phyloP scores from a whole-genome alignment of 805 yeast genomes.

The Lipomyces yamadae region DNA sequence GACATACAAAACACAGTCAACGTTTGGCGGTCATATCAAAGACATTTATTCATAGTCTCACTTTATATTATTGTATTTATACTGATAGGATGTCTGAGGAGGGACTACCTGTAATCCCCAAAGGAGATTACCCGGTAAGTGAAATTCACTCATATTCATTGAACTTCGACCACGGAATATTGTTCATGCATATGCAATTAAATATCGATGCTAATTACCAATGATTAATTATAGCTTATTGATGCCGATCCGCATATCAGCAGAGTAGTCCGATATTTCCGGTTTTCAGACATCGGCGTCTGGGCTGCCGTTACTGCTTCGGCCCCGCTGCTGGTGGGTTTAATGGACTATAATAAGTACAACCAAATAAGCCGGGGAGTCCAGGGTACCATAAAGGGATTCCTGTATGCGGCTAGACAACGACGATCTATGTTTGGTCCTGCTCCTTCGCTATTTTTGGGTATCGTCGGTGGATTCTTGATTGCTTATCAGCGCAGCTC shows the following conservation, averaged over 20 bases:
- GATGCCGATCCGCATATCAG: conserved; percentile 79
- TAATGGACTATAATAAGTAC: conserved; percentile 48
- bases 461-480: conserved; percentile 74
- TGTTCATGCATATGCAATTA: neutral
- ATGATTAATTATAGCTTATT: conserved; percentile 50
- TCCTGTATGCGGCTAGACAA: conserved; percentile 10
- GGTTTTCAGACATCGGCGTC: conserved; percentile 65
- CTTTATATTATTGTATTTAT: neutral
- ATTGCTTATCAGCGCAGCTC: conserved; percentile 59
- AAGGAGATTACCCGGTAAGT: neutral
- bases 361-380: conserved; percentile 41
- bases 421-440: conserved; percentile 11
- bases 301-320: conserved; percentile 56
- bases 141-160: neutral
- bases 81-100: neutral
- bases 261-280: conserved; percentile 73
- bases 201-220: neutral
- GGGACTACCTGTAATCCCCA: neutral
- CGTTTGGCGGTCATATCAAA: neutral
- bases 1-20: neutral
- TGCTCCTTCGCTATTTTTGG: conserved; percentile 43
- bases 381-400: conserved; percentile 9
- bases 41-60: neutral
- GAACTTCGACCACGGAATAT: neutral
- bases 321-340: conserved; percentile 55